Evolutionary conservation across 192 early-diverging fungal species (phyloP), one percentile per base, ranked within the genome.

Genomic region (Coemansia sp.): DNA sequence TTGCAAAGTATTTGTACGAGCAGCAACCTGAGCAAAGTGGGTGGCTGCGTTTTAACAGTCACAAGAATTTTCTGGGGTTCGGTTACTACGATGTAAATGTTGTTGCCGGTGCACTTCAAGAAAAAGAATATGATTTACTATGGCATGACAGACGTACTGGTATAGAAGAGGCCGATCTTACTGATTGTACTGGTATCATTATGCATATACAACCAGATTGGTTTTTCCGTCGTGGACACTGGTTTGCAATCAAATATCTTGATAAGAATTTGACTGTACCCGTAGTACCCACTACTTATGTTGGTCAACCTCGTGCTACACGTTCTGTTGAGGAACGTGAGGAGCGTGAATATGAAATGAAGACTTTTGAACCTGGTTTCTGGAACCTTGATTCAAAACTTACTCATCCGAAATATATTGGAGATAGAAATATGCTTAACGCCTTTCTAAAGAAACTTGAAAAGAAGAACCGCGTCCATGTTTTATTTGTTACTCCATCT

Each of bases 1-100:
- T 84, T 22, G 76, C 76, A 46, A 70, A 67, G 46, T 59, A 76
- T 8, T 59, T 84, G 59, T 73, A 75, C 54, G 61, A 57, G 23
- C 17, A 61, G n/a, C 70, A 78, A 22, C 72, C 67, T 7, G 70
- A 72, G 42, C 51, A 75, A 30, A 54, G 39, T 20, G 70, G 76
- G 11, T 75, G 69, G 72, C 67, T 77, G 24, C 67, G 69, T 57
- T 62, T 72, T 63, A 84, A 84, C 70, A 66, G 67, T 10, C 82
- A 84, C 70, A 72, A 74, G 53, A 73, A 70, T 23, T 67, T 72
- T 29, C 56, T 78, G 6, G 82, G 82, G 4, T 73, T 79, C 22
- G 82, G 82, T 30, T 70, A 79, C 73, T 84, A 84, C 64, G 82
- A 84, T 63, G 71, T 84, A 54, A 84, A 84, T 51, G 82, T 84